A percentile compares a stretch with the other conserved stretches of the same genome.
Conservation (phyloP, 169 alveolate genomes). For the Eimeria brunetti region DNA sequence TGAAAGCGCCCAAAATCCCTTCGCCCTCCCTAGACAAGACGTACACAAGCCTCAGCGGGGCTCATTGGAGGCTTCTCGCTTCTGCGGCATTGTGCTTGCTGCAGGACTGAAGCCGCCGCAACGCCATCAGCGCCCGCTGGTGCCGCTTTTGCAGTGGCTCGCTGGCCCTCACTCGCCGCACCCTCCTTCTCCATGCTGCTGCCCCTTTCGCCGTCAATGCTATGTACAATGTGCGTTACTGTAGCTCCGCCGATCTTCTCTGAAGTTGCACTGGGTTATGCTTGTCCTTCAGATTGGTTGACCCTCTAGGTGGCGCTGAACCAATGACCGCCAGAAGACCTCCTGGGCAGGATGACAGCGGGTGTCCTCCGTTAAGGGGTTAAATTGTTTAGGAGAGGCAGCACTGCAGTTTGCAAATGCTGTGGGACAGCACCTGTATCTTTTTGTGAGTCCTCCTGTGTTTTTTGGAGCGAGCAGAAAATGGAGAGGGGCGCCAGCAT, state of each 20-base stretch:
- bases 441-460: neutral
- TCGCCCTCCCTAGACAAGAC: neutral
- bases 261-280: neutral
- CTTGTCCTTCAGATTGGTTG: neutral
- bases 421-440: neutral
- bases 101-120: neutral
- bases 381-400: neutral
- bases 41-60: conserved; percentile 54
- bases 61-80: conserved; percentile 8
- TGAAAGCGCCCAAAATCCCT: neutral
- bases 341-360: neutral
- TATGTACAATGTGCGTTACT: neutral
- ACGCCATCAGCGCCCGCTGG: neutral
- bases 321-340: neutral
- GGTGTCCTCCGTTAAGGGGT: neutral
- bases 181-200: neutral
- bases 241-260: neutral
- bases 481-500: neutral
- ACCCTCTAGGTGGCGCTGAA: neutral
- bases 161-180: neutral
- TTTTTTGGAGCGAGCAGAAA: neutral
- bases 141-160: neutral
- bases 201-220: neutral
- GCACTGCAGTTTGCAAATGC: neutral
- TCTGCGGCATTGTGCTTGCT: neutral